Percentiles rank a stretch among this genome's conserved stretches.
phyloP scores from a whole-genome alignment of 2,329 filamentous ascomycete genomes.

The Cercospora sp. region DNA sequence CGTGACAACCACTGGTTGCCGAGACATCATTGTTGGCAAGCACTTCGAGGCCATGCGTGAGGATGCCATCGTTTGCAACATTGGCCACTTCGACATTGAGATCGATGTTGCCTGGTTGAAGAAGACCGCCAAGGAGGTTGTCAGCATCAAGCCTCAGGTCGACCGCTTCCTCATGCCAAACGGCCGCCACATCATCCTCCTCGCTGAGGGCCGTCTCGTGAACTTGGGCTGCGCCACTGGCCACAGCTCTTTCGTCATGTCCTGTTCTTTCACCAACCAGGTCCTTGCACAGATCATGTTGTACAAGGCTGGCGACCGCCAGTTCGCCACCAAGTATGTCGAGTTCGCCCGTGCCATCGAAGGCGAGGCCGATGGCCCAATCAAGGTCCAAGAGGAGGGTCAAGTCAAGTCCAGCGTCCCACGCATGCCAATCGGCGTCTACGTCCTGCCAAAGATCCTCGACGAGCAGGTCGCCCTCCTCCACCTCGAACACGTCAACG shows the following conservation, averaged over 20 bases:
- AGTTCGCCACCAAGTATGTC: slow-evolving; percentile 88
- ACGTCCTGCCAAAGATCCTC: slow-evolving; percentile 96
- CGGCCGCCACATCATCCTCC: slow-evolving; percentile 96
- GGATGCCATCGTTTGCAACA: slow-evolving; percentile 99
- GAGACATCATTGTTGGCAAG: slow-evolving; percentile 87
- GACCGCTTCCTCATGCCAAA: slow-evolving; percentile 94
- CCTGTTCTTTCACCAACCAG: slow-evolving; percentile 99
- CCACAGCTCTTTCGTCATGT: slow-evolving; percentile 99
- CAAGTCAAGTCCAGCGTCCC: slow-evolving; percentile 61
- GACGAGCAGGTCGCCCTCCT: slow-evolving; percentile 97
- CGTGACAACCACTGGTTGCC: slow-evolving; percentile 98
- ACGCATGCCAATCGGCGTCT: slow-evolving; percentile 81
- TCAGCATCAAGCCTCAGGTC: slow-evolving; percentile 99
- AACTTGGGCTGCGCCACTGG: slow-evolving; percentile 99
- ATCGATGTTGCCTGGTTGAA: slow-evolving; percentile 99
- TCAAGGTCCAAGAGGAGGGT: slow-evolving; percentile 51
- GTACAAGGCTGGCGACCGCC: slow-evolving; percentile 86
- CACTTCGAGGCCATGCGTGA: slow-evolving; percentile 97
- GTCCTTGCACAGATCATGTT: slow-evolving; percentile 98
- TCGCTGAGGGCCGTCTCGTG: slow-evolving; percentile 97
- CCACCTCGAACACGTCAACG: slow-evolving; percentile 91
- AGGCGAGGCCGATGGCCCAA: slow-evolving; percentile 33
- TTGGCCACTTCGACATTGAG: slow-evolving; percentile 99
- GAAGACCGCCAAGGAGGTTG: slow-evolving; percentile 86
- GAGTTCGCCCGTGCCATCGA: slow-evolving; percentile 69